Percentiles rank a stretch among this genome's conserved stretches.
These are phyloP conservation scores for Lentinula novae-zelandiae DNA, from an alignment of 1,284 basidiomycete genomes.

Conservation along the genomic window DNA sequence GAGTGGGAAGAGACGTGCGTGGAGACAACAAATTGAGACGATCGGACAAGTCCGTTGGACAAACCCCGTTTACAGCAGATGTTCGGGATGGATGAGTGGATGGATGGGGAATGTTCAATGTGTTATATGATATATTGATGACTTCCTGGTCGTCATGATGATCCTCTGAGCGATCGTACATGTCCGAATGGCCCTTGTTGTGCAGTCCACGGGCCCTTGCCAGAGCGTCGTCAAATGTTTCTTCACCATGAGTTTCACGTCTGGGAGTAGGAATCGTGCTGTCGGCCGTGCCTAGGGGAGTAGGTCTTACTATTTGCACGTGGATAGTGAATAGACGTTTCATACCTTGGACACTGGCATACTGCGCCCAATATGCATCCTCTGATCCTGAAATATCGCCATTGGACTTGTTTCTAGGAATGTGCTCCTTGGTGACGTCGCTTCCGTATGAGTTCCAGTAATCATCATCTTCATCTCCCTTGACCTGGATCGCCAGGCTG, in stretches of 20 bases:
- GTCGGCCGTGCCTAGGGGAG: slow-evolving; percentile 40
- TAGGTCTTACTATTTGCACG: slow-evolving; percentile 4
- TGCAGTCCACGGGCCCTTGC: slow-evolving; percentile 15
- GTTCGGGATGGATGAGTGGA: not conserved
- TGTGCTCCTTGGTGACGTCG: slow-evolving; percentile 26
- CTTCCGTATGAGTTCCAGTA: slow-evolving; percentile 65
- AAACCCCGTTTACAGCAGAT: slow-evolving; percentile 8
- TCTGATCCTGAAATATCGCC: slow-evolving; percentile 37
- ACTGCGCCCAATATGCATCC: slow-evolving; percentile 75
- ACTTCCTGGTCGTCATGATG: not conserved
- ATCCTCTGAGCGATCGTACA: not conserved
- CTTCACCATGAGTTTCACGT: not conserved
- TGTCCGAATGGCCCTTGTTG: not conserved
- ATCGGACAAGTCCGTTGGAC: slow-evolving; percentile 14
- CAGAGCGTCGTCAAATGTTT: slow-evolving; percentile 13
- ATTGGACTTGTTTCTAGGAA: slow-evolving; percentile 16
- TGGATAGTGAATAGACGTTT: slow-evolving; percentile 2
- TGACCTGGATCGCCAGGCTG: slow-evolving; percentile 16
- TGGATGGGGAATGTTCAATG: slow-evolving; percentile 10
- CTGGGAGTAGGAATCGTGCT: slow-evolving; percentile 50
- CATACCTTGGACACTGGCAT: slow-evolving; percentile 64
- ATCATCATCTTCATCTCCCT: slow-evolving; percentile 33
- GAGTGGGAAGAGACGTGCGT: not conserved
- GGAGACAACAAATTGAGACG: slow-evolving; percentile 13
- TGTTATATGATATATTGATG: slow-evolving; percentile 11